Conservation (phyloP, 2,329 filamentous ascomycete species). For the Stagonosporopsis chrysanthemi region DNA sequence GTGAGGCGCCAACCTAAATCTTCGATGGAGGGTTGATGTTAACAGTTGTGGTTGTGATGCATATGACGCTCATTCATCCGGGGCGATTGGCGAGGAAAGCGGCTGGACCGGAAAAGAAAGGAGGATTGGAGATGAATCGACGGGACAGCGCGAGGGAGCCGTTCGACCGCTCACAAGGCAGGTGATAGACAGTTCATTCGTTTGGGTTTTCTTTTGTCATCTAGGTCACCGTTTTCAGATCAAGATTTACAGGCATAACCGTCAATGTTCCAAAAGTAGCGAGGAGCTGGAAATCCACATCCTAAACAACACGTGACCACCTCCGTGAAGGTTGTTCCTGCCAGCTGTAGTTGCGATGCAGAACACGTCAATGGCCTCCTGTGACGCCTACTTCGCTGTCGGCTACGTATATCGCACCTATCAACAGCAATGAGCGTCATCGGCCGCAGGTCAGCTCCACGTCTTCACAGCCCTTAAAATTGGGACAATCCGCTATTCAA, state of each 20-base stretch:
- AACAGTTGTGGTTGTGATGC: neutral
- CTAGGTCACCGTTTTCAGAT: neutral
- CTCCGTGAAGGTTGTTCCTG: neutral
- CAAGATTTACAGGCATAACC: no score
- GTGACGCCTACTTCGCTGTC: neutral
- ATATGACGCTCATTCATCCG: neutral
- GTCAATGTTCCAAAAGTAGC: neutral
- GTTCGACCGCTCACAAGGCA: neutral
- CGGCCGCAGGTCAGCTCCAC: neutral
- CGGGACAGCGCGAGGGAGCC: conserved; percentile 3
- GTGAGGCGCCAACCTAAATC: neutral
- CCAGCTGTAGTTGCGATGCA: neutral
- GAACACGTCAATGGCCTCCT: neutral
- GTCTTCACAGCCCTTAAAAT: neutral
- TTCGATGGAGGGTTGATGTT: conserved; percentile 5
- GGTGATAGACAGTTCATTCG: neutral
- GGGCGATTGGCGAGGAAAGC: neutral
- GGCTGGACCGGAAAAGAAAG: neutral
- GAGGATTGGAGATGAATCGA: conserved; percentile 3
- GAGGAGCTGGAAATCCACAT: no score
- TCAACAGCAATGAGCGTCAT: neutral
- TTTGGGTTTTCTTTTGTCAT: neutral
- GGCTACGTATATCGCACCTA: neutral
- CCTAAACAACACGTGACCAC: neutral
- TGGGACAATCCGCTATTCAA: neutral